These are phyloP conservation scores for Stromatinia cepivora DNA, from an alignment of 2,329 filamentous ascomycete genomes.

Conservation along the genomic window DNA sequence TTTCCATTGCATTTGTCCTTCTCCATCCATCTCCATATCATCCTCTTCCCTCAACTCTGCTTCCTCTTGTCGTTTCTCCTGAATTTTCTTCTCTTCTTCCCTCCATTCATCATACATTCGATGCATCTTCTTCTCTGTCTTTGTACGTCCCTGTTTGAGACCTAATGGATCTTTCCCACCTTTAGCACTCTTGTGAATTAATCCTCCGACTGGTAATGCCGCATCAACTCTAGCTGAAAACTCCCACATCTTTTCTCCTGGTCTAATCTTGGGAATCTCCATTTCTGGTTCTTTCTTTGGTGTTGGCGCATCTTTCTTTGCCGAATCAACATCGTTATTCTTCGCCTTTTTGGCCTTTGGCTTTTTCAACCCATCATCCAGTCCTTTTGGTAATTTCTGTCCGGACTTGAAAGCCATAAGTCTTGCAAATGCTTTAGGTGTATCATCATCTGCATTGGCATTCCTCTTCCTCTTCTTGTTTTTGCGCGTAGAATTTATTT, in stretches of 20 bases:
- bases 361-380: constrained; percentile 66
- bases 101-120: constrained; percentile 78
- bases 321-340: constrained; percentile 23
- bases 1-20: constrained; percentile 54
- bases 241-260: constrained; percentile 79
- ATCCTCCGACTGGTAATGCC: constrained; percentile 71
- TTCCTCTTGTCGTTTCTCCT: constrained; percentile 38
- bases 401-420: constrained; percentile 73
- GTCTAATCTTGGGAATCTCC: constrained; percentile 68
- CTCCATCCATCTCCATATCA: constrained; percentile 36
- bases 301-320: constrained; percentile 26
- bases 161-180: constrained; percentile 64
- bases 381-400: constrained; percentile 60
- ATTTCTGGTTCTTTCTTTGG: constrained; percentile 32
- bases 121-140: constrained; percentile 81
- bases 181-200: constrained; percentile 62
- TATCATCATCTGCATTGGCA: constrained; percentile 59
- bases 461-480: constrained; percentile 53
- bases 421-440: constrained; percentile 81
- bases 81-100: constrained; percentile 60
- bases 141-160: constrained; percentile 69
- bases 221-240: constrained; percentile 83
- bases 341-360: constrained; percentile 39
- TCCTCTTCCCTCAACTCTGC: constrained; percentile 39
- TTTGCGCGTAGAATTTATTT: constrained; percentile 36